Evolutionary conservation across 1,284 basidiomycete genomes (phyloP).

Genomic region (Neotropicomus parvogracilis): DNA sequence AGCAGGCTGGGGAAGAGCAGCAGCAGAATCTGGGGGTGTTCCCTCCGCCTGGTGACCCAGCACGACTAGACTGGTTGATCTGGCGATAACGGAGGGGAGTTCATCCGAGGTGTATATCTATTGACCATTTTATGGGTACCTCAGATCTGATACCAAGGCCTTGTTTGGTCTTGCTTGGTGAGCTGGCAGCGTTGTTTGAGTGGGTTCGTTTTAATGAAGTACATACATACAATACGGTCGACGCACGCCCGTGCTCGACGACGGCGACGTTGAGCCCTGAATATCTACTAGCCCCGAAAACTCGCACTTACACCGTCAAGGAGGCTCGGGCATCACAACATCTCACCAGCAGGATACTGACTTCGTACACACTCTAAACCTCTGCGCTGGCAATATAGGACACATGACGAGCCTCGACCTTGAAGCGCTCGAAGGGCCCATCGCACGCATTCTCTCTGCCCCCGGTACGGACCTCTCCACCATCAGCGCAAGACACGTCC

Average conservation of each 20-base stretch:
- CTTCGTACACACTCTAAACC: background rate
- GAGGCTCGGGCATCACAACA: background rate
- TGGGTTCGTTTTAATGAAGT: constrained; percentile 6
- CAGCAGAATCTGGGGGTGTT: constrained; percentile 44
- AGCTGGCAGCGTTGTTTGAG: constrained; percentile 1
- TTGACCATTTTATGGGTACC: background rate
- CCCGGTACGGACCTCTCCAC: constrained; percentile 68
- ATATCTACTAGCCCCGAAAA: background rate
- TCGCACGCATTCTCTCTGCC: constrained; percentile 62
- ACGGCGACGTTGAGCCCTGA: constrained; percentile 9
- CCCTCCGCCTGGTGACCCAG: constrained; percentile 62
- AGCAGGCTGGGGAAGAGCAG: constrained; percentile 17
- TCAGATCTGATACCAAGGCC: no score
- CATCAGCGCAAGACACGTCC: constrained; percentile 76
- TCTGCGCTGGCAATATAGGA: background rate
- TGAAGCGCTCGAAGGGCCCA: constrained; percentile 50
- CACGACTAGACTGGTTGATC: constrained; percentile 62
- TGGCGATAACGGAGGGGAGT: constrained; percentile 33
- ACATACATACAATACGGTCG: no score
- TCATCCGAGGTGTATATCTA: constrained; percentile 8
- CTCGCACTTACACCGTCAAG: no score
- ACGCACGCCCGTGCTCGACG: constrained; percentile 6
- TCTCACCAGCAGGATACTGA: background rate
- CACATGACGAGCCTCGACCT: constrained; percentile 39
- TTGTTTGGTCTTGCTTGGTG: constrained; percentile 31